A percentile compares a stretch with the other conserved stretches of the same genome.
Conservation (phyloP, 2,329 filamentous ascomycete genomes). For the Ceratocystis huliohia region DNA sequence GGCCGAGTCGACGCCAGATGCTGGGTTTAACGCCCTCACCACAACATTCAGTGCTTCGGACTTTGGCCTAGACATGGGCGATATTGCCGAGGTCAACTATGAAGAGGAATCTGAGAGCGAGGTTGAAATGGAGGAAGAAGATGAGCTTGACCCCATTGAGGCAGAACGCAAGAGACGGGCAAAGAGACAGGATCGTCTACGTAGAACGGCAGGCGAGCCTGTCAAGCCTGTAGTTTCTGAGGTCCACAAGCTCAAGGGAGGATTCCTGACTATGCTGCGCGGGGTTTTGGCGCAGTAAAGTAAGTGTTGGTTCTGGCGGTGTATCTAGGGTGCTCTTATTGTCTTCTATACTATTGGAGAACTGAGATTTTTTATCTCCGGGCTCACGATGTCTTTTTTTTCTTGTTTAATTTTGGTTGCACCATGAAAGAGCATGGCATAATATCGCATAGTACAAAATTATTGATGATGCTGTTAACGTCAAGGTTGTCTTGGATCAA, state of each 20-base stretch:
- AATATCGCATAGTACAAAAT: too few species aligned
- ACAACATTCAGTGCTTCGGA: constrained; percentile 64
- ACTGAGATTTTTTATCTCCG: background rate
- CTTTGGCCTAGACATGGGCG: constrained; percentile 79
- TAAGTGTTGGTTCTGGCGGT: background rate
- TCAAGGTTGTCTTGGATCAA: too few species aligned
- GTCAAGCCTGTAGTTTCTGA: constrained; percentile 67
- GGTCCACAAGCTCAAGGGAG: constrained; percentile 64
- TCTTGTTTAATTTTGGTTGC: too few species aligned
- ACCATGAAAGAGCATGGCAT: too few species aligned
- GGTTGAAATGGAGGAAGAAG: constrained; percentile 56
- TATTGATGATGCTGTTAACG: too few species aligned
- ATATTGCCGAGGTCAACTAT: constrained; percentile 74
- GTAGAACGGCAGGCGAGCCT: constrained; percentile 71
- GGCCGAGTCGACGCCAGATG: constrained; percentile 44
- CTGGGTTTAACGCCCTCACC: constrained; percentile 38
- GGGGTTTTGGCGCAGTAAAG: constrained; percentile 61
- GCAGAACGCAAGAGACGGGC: constrained; percentile 68
- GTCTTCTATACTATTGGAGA: background rate
- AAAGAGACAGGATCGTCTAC: constrained; percentile 66
- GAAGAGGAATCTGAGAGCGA: constrained; percentile 43
- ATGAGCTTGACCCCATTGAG: constrained; percentile 74
- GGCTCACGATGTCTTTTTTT: background rate
- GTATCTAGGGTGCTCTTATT: background rate
- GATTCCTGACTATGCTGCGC: constrained; percentile 71